A percentile compares a stretch with the other conserved stretches of the same genome.
phyloP scores from a whole-genome alignment of 2,329 filamentous ascomycete genomes.

The Colletotrichum simmondsii region DNA sequence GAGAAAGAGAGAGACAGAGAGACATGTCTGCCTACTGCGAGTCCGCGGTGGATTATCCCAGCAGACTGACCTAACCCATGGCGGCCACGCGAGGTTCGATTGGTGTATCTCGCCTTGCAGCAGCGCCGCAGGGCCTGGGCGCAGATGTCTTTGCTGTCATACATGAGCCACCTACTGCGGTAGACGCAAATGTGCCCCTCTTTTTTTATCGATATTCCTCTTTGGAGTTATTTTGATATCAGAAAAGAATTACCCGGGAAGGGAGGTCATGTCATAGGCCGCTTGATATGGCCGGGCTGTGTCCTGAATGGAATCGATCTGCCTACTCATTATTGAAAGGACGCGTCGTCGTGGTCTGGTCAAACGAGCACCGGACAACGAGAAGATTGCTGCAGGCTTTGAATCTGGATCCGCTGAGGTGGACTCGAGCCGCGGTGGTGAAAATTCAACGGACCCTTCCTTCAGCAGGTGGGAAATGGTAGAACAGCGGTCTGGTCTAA shows the following conservation, averaged over 20 bases:
- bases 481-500: constrained; percentile 27
- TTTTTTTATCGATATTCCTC: neutral
- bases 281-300: constrained; percentile 12
- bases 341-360: constrained; percentile 10
- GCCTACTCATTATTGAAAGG: neutral
- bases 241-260: constrained; percentile 2
- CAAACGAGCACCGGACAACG: neutral
- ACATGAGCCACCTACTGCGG: constrained; percentile 9
- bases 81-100: constrained; percentile 27
- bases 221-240: constrained; percentile 14
- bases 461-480: neutral
- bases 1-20: neutral
- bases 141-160: constrained; percentile 34
- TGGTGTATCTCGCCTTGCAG: constrained; percentile 33
- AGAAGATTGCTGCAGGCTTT: neutral
- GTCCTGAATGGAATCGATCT: neutral
- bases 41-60: constrained; percentile 17
- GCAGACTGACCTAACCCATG: constrained; percentile 28
- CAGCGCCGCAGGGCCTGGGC: constrained; percentile 21
- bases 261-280: constrained; percentile 3
- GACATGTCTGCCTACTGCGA: neutral
- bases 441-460: neutral
- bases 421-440: constrained; percentile 9
- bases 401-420: constrained; percentile 18
- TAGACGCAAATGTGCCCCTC: constrained; percentile 14